phyloP scores from a whole-genome alignment of 225 moss, liverwort and hornwort genomes.

The Physcomitrellopsis africana region DNA sequence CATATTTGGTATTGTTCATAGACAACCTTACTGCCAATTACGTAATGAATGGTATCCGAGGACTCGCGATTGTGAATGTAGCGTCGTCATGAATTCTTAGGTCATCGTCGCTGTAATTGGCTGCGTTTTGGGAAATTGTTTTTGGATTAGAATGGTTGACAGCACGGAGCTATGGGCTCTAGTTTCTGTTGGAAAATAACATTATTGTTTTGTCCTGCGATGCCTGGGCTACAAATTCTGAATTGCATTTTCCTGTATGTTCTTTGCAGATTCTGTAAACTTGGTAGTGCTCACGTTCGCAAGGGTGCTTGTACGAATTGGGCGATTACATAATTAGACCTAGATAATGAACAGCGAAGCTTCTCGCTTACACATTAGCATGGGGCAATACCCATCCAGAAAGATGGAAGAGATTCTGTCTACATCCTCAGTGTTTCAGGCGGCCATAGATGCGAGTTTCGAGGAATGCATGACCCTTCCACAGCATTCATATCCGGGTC shows the following conservation, averaged over 20 bases:
- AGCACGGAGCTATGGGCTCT: too few relatives aligned
- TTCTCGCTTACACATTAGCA: slow-evolving; percentile 15
- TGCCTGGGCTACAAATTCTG: background rate
- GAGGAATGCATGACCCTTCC: slow-evolving; percentile 79
- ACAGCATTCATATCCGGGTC: slow-evolving; percentile 66
- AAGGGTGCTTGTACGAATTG: background rate
- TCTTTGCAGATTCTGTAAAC: slow-evolving; percentile 15
- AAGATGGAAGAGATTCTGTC: slow-evolving; percentile 78
- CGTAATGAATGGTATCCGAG: too few relatives aligned
- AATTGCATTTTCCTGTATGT: background rate
- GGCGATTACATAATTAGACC: background rate
- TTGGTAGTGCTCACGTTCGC: background rate
- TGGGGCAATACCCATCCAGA: slow-evolving; percentile 83
- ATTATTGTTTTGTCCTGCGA: too few relatives aligned
- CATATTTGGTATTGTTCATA: too few relatives aligned
- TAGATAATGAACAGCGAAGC: background rate
- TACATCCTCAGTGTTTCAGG: slow-evolving; percentile 63
- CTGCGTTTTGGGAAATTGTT: too few relatives aligned
- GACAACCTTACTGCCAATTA: too few relatives aligned
- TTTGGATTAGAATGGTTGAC: too few relatives aligned
- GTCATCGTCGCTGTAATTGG: too few relatives aligned
- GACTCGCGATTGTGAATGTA: too few relatives aligned
- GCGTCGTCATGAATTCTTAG: too few relatives aligned
- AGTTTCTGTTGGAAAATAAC: too few relatives aligned
- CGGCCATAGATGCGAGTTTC: slow-evolving; percentile 70